phyloP scores from a whole-genome alignment of 192 early-diverging fungal species.

The Paraglomus brasilianum region DNA sequence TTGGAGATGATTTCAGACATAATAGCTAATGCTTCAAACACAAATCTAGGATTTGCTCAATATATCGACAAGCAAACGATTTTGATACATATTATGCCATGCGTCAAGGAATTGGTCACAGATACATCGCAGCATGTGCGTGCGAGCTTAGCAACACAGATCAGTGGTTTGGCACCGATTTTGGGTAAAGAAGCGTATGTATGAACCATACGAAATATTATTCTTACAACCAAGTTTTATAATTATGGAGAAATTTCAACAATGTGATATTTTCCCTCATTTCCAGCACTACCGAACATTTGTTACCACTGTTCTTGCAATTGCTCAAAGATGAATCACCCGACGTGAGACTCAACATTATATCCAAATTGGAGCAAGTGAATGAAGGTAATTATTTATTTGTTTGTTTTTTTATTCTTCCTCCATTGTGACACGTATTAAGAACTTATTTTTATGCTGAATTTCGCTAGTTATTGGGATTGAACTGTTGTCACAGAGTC shows the following conservation, averaged over 20 bases:
- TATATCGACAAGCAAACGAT: conserved; percentile 79
- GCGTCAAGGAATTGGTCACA: conserved; percentile 90
- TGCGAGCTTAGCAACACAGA: conserved; percentile 91
- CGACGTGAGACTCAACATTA: conserved; percentile 98
- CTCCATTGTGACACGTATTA: conserved; percentile 1
- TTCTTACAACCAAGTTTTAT: background rate
- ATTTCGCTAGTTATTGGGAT: conserved; percentile 82
- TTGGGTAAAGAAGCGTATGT: conserved; percentile 88
- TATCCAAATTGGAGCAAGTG: conserved; percentile 95
- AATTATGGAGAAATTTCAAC: background rate
- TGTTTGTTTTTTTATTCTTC: background rate
- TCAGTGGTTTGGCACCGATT: conserved; percentile 92
- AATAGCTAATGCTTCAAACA: background rate
- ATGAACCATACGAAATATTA: conserved; percentile 11
- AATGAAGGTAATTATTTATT: conserved; percentile 65
- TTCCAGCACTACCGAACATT: conserved; percentile 84
- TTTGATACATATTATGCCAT: conserved; percentile 79
- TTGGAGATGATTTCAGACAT: background rate
- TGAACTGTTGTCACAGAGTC: conserved; percentile 92
- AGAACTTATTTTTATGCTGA: background rate
- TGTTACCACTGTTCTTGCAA: conserved; percentile 94
- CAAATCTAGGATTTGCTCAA: conserved; percentile 50
- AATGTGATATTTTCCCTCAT: background rate
- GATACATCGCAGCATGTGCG: conserved; percentile 97
- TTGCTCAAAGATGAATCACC: conserved; percentile 96